A percentile compares a stretch with the other conserved stretches of the same genome.
These are phyloP conservation scores for Tetracentron sinense DNA, from an alignment of 164 flowering plant species.

Conservation along the genomic window DNA sequence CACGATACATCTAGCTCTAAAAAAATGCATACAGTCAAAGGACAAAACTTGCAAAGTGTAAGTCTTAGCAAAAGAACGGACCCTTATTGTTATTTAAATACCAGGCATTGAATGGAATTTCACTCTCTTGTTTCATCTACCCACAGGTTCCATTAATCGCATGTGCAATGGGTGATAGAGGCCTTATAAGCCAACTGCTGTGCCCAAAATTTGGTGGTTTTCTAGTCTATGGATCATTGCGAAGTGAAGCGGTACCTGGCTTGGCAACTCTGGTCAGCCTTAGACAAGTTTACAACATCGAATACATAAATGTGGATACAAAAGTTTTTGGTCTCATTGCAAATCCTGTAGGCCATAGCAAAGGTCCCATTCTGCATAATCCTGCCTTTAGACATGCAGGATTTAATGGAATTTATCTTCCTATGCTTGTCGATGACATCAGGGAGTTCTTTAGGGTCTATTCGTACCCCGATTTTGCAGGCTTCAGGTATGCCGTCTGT, in stretches of 20 bases:
- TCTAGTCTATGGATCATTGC: slow-evolving; percentile 37
- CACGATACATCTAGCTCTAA: no score
- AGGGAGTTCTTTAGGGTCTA: slow-evolving; percentile 36
- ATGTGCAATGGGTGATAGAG: slow-evolving; percentile 43
- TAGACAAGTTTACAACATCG: slow-evolving; percentile 33
- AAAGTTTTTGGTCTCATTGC: slow-evolving; percentile 49
- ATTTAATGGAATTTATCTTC: slow-evolving; percentile 48
- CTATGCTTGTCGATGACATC: slow-evolving; percentile 44
- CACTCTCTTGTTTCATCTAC: slow-evolving; percentile 1
- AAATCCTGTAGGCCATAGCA: slow-evolving; percentile 58
- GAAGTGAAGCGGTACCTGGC: slow-evolving; percentile 38
- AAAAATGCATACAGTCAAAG: no score
- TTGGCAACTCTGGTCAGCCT: slow-evolving; percentile 40
- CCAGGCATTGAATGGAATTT: background rate
- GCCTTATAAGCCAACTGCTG: slow-evolving; percentile 48
- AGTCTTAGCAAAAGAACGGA: no score
- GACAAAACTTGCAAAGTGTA: no score
- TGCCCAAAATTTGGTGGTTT: slow-evolving; percentile 49
- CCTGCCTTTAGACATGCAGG: slow-evolving; percentile 40
- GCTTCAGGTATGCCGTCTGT: slow-evolving; percentile 43
- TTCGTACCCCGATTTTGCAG: slow-evolving; percentile 41
- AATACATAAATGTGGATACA: slow-evolving; percentile 30
- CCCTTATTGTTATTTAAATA: no score
- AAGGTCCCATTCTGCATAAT: slow-evolving; percentile 51
- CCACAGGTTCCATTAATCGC: slow-evolving; percentile 50